Evolutionary conservation across 805 yeast genomes (phyloP), one percentile per base, ranked within the genome.

Genomic region (Metschnikowia santaceciliae): DNA sequence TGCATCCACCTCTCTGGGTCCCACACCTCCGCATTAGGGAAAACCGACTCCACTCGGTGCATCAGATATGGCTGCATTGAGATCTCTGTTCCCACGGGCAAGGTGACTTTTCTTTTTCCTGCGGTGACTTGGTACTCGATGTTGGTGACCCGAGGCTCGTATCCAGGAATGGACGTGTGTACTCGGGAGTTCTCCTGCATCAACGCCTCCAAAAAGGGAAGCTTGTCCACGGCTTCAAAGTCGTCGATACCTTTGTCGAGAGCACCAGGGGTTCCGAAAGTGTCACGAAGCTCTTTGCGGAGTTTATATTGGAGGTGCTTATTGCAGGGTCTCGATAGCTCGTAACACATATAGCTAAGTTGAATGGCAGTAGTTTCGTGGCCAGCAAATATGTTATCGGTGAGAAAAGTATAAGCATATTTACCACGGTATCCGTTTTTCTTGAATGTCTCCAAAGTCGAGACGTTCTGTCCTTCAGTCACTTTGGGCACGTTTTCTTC

Each of bases 311-410:
- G 91, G 55, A 79, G 71, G 15, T 65, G 61, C 5, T 57, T 52
- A 55, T 81, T 69, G 13, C 64, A 62, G 0, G 81, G 81, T 51
- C 80, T 68, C 2, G 88, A 82, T 35, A 84, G 61, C 59, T 83
- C 82, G 69, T 79, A 84, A 19, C 80, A 70, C 47, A 81, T 65
- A 61, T 78, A 86, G 0, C 88, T 71, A 51, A 85, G 62, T n/a
- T 23, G 63, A 52, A 41, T 61, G 23, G 57, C 59, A 10, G 65
- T 84, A 4, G 91, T 85, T 60, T 84, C 86, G 61, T 86, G 90
- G 3, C 91, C 91, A 0, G 91, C 91, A 42, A 86, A 84, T 36
- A 84, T 74, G 61, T 85, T 88, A 60, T 85, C 91, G 42, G 78
- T 65, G 17, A 74, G 54, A 51, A 72, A 70, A 0, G 75, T 65